phyloP scores from a whole-genome alignment of 2,329 filamentous ascomycete species.

The Xylaria polymorpha region DNA sequence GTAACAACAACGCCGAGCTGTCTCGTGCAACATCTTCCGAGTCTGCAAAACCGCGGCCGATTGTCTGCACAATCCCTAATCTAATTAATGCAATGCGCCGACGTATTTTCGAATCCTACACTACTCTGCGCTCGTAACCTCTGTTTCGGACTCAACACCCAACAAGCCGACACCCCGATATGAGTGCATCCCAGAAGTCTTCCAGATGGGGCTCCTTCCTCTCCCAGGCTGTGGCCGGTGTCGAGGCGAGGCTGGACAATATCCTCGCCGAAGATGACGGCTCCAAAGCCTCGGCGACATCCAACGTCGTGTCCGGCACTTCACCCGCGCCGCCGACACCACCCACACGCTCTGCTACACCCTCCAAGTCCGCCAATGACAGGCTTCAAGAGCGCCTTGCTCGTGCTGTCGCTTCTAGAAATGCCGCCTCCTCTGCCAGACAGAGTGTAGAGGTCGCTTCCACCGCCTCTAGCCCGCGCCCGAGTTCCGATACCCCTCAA shows the following conservation, averaged over 20 bases:
- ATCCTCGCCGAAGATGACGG: conserved; percentile 84
- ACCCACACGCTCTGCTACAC: conserved; percentile 49
- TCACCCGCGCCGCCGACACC: conserved; percentile 41
- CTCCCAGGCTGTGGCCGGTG: conserved; percentile 89
- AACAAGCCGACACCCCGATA: conserved; percentile 44
- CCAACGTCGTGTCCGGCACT: conserved; percentile 41
- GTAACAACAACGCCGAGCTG: conserved; percentile 25
- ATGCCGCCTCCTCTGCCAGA: conserved; percentile 60
- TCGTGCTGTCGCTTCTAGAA: conserved; percentile 83
- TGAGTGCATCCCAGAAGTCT: conserved; percentile 64
- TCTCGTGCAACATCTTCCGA: conserved; percentile 29
- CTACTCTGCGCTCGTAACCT: conserved; percentile 20
- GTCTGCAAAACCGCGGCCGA: conserved; percentile 3
- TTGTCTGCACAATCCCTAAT: background rate
- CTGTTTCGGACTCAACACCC: conserved; percentile 15
- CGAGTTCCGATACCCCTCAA: conserved; percentile 54
- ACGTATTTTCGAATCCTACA: conserved; percentile 1
- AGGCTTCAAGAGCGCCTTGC: conserved; percentile 90
- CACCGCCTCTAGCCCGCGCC: conserved; percentile 55
- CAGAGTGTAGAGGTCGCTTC: conserved; percentile 52
- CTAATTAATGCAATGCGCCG: conserved; percentile 35
- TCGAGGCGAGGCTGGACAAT: conserved; percentile 91
- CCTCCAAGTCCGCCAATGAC: conserved; percentile 78
- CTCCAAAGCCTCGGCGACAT: conserved; percentile 53
- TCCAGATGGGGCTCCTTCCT: conserved; percentile 83